Conservation (phyloP, 1,284 basidiomycete species). For the Austropuccinia psidii region DNA sequence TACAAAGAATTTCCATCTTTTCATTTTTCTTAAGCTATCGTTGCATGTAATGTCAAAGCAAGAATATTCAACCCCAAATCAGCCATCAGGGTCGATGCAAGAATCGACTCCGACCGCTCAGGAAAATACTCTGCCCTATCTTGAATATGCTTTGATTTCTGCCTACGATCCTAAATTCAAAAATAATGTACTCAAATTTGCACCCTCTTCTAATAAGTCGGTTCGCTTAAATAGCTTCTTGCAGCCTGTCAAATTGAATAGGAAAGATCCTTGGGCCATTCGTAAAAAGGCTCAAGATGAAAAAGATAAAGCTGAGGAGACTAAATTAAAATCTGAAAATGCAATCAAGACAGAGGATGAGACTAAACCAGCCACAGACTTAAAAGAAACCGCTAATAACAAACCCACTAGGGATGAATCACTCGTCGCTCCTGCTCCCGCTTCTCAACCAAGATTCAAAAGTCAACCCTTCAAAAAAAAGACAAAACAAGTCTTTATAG, state of each 20-base stretch:
- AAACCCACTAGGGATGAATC: slow-evolving; percentile 37
- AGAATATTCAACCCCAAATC: too few species aligned
- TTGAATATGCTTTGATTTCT: not conserved
- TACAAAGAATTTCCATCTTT: too few species aligned
- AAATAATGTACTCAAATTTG: slow-evolving; percentile 35
- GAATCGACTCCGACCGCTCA: too few species aligned
- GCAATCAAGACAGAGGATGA: slow-evolving; percentile 47
- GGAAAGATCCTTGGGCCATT: slow-evolving; percentile 60
- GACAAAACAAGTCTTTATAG: slow-evolving; percentile 69
- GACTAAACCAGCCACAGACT: slow-evolving; percentile 45
- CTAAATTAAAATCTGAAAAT: slow-evolving; percentile 46
- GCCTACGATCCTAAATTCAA: slow-evolving; percentile 28
- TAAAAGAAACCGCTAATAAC: slow-evolving; percentile 51
- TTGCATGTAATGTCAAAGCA: too few species aligned
- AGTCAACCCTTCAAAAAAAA: slow-evolving; percentile 63
- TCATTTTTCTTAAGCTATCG: too few species aligned
- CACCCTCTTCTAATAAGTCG: slow-evolving; percentile 20
- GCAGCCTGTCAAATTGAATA: slow-evolving; percentile 67
- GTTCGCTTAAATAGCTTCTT: slow-evolving; percentile 18
- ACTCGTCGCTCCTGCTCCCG: slow-evolving; percentile 26
- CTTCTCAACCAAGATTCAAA: slow-evolving; percentile 52
- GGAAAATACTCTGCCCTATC: not conserved
- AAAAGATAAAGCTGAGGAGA: slow-evolving; percentile 50
- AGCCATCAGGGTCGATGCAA: too few species aligned
- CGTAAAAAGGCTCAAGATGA: slow-evolving; percentile 44